Base-by-base conservation (phyloP, 768 basidiomycete species). In the Plicaturopsis crispa region DNA sequence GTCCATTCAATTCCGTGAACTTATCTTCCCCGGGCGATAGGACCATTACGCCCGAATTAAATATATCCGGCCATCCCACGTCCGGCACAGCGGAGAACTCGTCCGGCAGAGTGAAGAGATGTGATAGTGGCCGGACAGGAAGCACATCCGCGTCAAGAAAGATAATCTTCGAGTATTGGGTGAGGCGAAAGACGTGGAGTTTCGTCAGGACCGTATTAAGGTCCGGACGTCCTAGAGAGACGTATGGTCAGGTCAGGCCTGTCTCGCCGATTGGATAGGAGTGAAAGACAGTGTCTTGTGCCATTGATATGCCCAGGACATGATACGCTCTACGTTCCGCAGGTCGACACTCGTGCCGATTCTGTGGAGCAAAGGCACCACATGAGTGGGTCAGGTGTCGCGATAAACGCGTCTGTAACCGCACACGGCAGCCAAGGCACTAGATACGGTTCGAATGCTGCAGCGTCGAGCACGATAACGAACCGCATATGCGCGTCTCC, bases 41-140 rank as follows among this genome's bases (percentile, higher is more conserved):
- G 36, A 98, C 91, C 62, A 99, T 73, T 33, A 98, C 81, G 26
- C 96, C 96, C 17, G 93, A 94, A 59, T 99, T 99, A 69, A 99
- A 99, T 44, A 96, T 93, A 61, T 99, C 96, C 28, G 96, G 96
- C 96, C 96, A 99, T 48, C 96, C 96, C 22, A 92, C 88, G 59
- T 99, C 96, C 8, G 96, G 92, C 6, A 82, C 86, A 6, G 96
- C 96, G 30, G 92, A 83, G 55, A 99, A 92, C 45, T 87, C 80
- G 55, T 83, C 69, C 4, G 84, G 74, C 33, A 85, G 61, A 23
- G 71, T 68, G 61, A 99, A 97, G n/a, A 99, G 78, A 61, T 94
- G 92, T 24, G 89, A 84, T 39, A 99, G 67, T 20, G 94, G 87
- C 35, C 84, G 77, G 36, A 89, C 70, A 38, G 89, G 87, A 48